phyloP scores from a whole-genome alignment of 2,329 filamentous ascomycete genomes.

The Shiraia sp. region DNA sequence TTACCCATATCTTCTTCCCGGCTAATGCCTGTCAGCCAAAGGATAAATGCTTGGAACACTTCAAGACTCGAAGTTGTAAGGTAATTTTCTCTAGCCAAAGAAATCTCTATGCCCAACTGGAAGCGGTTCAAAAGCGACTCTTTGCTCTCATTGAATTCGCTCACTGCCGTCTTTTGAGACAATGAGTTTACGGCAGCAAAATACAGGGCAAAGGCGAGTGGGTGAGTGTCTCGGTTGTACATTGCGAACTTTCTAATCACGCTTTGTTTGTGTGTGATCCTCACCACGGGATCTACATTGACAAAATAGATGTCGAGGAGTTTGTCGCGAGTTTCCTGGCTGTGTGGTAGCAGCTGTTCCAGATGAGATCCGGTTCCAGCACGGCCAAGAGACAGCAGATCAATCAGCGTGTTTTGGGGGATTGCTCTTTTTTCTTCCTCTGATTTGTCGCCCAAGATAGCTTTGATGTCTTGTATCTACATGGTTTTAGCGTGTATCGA shows the following conservation, averaged over 20 bases:
- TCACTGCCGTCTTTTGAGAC: constrained; percentile 31
- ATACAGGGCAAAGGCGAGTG: constrained; percentile 42
- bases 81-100: constrained; percentile 42
- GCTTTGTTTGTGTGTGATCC: constrained; percentile 41
- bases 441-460: constrained; percentile 36
- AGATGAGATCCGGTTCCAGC: constrained; percentile 32
- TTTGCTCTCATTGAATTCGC: constrained; percentile 39
- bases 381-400: constrained; percentile 38
- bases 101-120: constrained; percentile 42
- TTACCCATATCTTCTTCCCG: constrained; percentile 45
- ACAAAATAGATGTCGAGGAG: constrained; percentile 41
- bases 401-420: constrained; percentile 35
- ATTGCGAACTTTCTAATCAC: constrained; percentile 31
- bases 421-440: constrained; percentile 36
- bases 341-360: constrained; percentile 32
- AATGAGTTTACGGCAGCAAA: constrained; percentile 44
- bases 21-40: constrained; percentile 45
- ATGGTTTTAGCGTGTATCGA: not conserved
- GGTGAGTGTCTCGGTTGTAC: constrained; percentile 36
- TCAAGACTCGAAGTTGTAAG: constrained; percentile 44
- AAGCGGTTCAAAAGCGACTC: constrained; percentile 36
- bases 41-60: constrained; percentile 42
- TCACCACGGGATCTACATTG: constrained; percentile 44
- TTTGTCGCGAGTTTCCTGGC: constrained; percentile 34
- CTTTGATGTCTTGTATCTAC: constrained; percentile 46